Conservation (phyloP, 2,329 filamentous ascomycete species). For the Talaromyces atroroseus region DNA sequence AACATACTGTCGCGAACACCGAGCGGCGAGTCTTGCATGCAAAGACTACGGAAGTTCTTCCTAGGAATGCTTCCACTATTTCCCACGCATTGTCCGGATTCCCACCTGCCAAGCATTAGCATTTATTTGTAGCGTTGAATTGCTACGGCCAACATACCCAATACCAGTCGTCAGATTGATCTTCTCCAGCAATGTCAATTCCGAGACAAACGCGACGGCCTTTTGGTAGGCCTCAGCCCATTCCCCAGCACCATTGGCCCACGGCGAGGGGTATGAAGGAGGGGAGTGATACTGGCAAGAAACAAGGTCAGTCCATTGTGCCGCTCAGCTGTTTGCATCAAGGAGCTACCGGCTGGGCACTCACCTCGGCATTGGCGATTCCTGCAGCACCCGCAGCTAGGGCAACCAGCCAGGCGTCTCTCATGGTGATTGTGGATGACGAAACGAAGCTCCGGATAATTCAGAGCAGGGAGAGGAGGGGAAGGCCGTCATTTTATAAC, state of each 20-base stretch:
- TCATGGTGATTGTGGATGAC: conserved; percentile 23
- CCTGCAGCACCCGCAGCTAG: conserved; percentile 28
- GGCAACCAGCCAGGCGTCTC: conserved; percentile 29
- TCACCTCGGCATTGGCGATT: conserved; percentile 30
- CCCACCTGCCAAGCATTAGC: conserved; percentile 47
- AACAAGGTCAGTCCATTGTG: not conserved
- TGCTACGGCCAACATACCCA: conserved; percentile 52
- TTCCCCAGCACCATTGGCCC: conserved; percentile 67
- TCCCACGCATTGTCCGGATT: conserved; percentile 69
- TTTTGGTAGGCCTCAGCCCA: conserved; percentile 73
- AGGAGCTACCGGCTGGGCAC: not conserved
- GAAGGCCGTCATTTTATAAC: not conserved
- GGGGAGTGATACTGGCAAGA: conserved; percentile 42
- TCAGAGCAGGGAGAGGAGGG: not conserved
- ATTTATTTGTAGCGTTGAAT: not conserved
- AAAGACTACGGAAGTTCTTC: conserved; percentile 63
- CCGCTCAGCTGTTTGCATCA: too few relatives aligned
- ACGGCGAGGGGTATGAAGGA: conserved; percentile 80
- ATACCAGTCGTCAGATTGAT: conserved; percentile 91
- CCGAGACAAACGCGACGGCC: conserved; percentile 72
- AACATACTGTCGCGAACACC: conserved; percentile 63
- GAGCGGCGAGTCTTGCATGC: conserved; percentile 78
- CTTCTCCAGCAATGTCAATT: conserved; percentile 80
- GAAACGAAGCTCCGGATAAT: not conserved
- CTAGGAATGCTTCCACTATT: conserved; percentile 52